Percentiles rank a stretch among this genome's conserved stretches.
These are phyloP conservation scores for Metschnikowia santaceciliae DNA, from an alignment of 805 yeast species.

Conservation along the genomic window DNA sequence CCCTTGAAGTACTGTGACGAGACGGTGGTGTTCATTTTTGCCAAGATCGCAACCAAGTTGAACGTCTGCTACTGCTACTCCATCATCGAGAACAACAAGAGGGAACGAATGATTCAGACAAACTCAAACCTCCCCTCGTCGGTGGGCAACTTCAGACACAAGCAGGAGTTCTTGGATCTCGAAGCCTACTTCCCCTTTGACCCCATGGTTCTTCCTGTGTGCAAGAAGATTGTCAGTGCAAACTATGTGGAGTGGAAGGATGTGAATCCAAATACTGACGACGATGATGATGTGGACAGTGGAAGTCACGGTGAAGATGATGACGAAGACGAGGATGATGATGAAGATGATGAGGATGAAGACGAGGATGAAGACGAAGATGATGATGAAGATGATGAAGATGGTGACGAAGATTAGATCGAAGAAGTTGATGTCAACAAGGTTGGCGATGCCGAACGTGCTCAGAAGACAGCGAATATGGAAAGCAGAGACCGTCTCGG, in stretches of 20 bases:
- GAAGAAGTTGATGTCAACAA: slow-evolving; percentile 6
- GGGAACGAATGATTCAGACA: slow-evolving; percentile 54
- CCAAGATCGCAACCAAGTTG: slow-evolving; percentile 83
- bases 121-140: slow-evolving; percentile 31
- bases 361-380: slow-evolving; percentile 16
- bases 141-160: slow-evolving; percentile 46
- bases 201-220: slow-evolving; percentile 70
- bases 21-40: slow-evolving; percentile 89
- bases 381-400: slow-evolving; percentile 21
- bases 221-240: slow-evolving; percentile 51
- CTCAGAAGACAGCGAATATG: slow-evolving; percentile 13
- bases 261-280: slow-evolving; percentile 50
- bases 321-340: slow-evolving; percentile 17
- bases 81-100: slow-evolving; percentile 83
- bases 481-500: slow-evolving; percentile 7
- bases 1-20: slow-evolving; percentile 92
- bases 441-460: slow-evolving; percentile 5
- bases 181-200: slow-evolving; percentile 98
- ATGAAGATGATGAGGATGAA: slow-evolving; percentile 17
- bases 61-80: slow-evolving; percentile 92
- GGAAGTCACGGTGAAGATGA: slow-evolving; percentile 27
- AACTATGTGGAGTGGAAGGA: slow-evolving; percentile 71
- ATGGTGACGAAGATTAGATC: slow-evolving; percentile 11
- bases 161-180: slow-evolving; percentile 80
- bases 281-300: slow-evolving; percentile 51